phyloP scores from a whole-genome alignment of 148 eudicot species.

The Cornus kousa region DNA sequence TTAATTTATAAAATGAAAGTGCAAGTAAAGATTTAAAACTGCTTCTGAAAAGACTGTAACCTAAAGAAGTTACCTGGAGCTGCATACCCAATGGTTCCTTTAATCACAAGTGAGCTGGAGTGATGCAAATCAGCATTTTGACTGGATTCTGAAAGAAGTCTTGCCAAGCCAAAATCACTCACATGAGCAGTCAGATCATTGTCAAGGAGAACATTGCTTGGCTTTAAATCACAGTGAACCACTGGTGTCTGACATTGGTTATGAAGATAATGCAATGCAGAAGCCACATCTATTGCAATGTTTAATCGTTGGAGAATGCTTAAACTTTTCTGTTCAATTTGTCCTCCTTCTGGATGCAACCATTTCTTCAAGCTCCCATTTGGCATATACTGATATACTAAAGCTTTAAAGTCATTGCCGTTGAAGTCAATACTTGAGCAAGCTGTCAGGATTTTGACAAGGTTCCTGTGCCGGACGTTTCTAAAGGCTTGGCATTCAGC shows the following conservation, averaged over 20 bases:
- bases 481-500: constrained; percentile 41
- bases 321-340: not conserved
- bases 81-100: constrained; percentile 40
- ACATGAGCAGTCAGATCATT: constrained; percentile 34
- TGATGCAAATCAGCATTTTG: constrained; percentile 8
- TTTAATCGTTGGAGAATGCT: constrained; percentile 30
- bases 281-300: constrained; percentile 35
- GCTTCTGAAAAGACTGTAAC: not conserved
- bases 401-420: constrained; percentile 32
- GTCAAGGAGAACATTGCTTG: constrained; percentile 38
- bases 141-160: constrained; percentile 11
- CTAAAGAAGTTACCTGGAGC: constrained; percentile 31
- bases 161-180: constrained; percentile 45
- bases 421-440: constrained; percentile 30
- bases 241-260: constrained; percentile 24
- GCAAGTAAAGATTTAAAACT: too few relatives aligned
- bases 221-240: constrained; percentile 42
- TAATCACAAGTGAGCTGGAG: constrained; percentile 27
- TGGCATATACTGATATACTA: constrained; percentile 32
- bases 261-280: constrained; percentile 36
- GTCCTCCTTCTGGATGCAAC: constrained; percentile 22
- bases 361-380: constrained; percentile 39
- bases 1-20: not conserved
- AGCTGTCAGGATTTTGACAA: constrained; percentile 31
- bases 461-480: constrained; percentile 37